A percentile compares a stretch with the other conserved stretches of the same genome.
phyloP scores from a whole-genome alignment of 768 basidiomycete genomes.

The Roridomyces roridus region DNA sequence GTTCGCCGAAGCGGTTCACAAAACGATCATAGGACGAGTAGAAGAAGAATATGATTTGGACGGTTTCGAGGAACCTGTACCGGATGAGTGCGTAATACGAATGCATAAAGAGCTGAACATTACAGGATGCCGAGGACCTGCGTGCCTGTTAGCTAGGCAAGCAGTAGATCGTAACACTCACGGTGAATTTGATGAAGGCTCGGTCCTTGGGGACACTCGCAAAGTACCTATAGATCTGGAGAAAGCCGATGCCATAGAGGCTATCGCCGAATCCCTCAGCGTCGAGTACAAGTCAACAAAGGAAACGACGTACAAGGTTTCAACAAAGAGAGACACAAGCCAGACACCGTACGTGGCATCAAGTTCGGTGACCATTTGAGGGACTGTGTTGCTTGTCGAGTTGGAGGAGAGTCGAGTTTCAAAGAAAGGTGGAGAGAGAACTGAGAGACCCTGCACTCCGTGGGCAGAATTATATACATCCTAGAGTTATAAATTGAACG shows the following conservation, averaged over 20 bases:
- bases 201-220: not conserved
- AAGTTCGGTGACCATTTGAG: conserved; percentile 4
- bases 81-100: too few species aligned
- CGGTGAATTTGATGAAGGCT: conserved; percentile 1
- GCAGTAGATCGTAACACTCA: too few species aligned
- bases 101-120: not conserved
- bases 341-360: conserved; percentile 21
- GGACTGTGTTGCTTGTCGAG: too few species aligned
- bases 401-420: too few species aligned
- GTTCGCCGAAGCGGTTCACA: conserved; percentile 3
- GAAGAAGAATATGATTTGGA: conserved; percentile 18
- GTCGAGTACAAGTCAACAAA: too few species aligned
- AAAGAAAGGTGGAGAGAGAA: too few species aligned
- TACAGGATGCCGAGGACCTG: conserved; percentile 18
- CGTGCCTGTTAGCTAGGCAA: not conserved
- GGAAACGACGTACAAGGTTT: not conserved
- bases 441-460: too few species aligned
- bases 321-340: conserved; percentile 12
- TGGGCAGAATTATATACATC: too few species aligned
- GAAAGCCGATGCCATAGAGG: conserved; percentile 18
- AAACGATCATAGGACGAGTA: conserved; percentile 17
- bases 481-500: too few species aligned
- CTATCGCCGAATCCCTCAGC: too few species aligned
- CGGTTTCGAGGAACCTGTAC: conserved; percentile 19
- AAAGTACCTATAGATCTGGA: conserved; percentile 16